Percentiles rank a stretch among this genome's conserved stretches.
Conservation (phyloP, 495 filamentous ascomycete genomes). For the Lasiosphaeria miniovina region DNA sequence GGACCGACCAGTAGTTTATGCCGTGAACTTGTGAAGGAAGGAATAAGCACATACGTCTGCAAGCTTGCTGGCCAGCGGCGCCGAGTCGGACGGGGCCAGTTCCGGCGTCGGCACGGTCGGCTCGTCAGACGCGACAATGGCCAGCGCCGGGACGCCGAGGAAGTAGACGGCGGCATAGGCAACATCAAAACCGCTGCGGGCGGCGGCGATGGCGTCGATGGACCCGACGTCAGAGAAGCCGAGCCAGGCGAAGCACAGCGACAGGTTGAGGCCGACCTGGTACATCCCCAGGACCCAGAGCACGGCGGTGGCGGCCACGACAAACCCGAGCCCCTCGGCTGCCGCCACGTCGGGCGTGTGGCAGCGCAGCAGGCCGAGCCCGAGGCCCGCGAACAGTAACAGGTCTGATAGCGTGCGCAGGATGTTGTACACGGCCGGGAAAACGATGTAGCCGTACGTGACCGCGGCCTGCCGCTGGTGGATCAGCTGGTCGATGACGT, state of each 20-base stretch:
- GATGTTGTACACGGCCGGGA: neutral
- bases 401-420: neutral
- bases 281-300: slow-evolving; percentile 1
- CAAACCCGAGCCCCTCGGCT: neutral
- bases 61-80: too few species aligned
- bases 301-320: neutral
- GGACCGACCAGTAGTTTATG: too few species aligned
- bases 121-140: neutral
- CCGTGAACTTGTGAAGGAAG: too few species aligned
- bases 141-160: neutral
- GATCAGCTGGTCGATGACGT: slow-evolving; percentile 1
- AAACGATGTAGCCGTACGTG: slow-evolving; percentile 1
- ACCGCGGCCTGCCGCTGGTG: neutral
- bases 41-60: too few species aligned
- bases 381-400: neutral
- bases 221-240: slow-evolving; percentile 1
- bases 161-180: neutral
- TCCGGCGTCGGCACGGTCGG: too few species aligned
- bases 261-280: neutral
- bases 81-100: too few species aligned
- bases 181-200: slow-evolving; percentile 1
- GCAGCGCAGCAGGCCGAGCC: neutral
- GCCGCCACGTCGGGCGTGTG: neutral
- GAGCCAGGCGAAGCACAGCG: slow-evolving; percentile 4
- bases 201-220: neutral